A percentile compares a stretch with the other conserved stretches of the same genome.
Conservation (phyloP, 371 early-diverging fungal species). For the Mortierella polycephala region DNA sequence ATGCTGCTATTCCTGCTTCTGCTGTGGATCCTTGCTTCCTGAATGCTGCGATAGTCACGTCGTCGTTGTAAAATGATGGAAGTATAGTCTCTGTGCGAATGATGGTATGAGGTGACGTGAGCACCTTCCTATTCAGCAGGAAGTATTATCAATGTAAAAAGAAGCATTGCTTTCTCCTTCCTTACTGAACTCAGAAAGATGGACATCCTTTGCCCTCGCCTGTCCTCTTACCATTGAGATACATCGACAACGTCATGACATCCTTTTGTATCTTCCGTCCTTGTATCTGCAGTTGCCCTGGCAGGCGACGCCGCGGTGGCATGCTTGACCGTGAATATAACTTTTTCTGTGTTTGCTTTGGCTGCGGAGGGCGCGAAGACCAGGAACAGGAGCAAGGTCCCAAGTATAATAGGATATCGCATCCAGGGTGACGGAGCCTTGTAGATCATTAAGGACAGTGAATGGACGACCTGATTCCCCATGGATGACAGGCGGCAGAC, state of each 20-base stretch:
- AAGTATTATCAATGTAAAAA: background rate
- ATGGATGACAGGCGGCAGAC: background rate
- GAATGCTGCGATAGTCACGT: conserved; percentile 13
- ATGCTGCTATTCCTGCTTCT: too few species aligned
- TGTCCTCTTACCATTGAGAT: conserved; percentile 14
- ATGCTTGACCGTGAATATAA: conserved; percentile 32
- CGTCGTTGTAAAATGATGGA: conserved; percentile 22
- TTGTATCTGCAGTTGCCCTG: background rate
- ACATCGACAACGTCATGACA: conserved; percentile 10
- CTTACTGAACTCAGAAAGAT: background rate
- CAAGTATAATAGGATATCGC: conserved; percentile 6
- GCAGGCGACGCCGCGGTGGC: background rate
- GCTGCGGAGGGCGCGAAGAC: background rate
- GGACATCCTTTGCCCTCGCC: background rate
- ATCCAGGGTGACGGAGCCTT: conserved; percentile 13
- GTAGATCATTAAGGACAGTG: background rate
- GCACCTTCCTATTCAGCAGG: conserved; percentile 19
- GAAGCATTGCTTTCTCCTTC: background rate
- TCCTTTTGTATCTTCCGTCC: background rate
- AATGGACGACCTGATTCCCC: too few species aligned
- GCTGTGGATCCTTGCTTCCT: background rate
- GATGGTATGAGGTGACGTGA: conserved; percentile 32
- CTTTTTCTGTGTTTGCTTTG: conserved; percentile 45
- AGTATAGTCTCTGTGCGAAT: conserved; percentile 25
- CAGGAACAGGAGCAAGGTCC: conserved; percentile 3